phyloP scores from a whole-genome alignment of 1,284 basidiomycete genomes.

The Omphalotus olearius region DNA sequence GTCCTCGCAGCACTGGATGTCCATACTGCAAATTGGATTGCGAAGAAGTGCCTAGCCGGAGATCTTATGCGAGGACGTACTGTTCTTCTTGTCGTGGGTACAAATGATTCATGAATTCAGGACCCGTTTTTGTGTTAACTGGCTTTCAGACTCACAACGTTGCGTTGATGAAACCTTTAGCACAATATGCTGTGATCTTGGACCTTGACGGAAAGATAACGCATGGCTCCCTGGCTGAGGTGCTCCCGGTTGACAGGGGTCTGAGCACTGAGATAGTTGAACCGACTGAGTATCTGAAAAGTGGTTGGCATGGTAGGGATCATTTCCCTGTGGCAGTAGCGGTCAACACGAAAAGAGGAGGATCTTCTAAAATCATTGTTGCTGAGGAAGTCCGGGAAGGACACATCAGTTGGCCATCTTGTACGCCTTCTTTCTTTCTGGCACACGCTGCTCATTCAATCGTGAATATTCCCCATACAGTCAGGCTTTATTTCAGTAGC shows the following conservation, averaged over 20 bases:
- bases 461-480: slow-evolving; percentile 18
- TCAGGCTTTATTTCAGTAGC: slow-evolving; percentile 23
- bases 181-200: slow-evolving; percentile 60
- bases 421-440: slow-evolving; percentile 21
- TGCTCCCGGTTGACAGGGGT: slow-evolving; percentile 28
- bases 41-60: slow-evolving; percentile 73
- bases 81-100: slow-evolving; percentile 61
- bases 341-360: slow-evolving; percentile 15
- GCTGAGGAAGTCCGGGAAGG: slow-evolving; percentile 59
- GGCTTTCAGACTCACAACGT: slow-evolving; percentile 56
- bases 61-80: slow-evolving; percentile 67
- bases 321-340: not conserved
- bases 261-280: slow-evolving; percentile 30
- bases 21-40: slow-evolving; percentile 71
- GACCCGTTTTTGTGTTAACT: not conserved
- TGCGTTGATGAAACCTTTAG: slow-evolving; percentile 50
- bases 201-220: slow-evolving; percentile 40
- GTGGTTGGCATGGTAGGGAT: slow-evolving; percentile 35
- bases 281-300: slow-evolving; percentile 28
- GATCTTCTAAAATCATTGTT: slow-evolving; percentile 41
- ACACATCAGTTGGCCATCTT: slow-evolving; percentile 43
- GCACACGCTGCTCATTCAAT: slow-evolving; percentile 15
- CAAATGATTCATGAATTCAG: not conserved
- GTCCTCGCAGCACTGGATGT: slow-evolving; percentile 55
- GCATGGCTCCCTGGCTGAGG: slow-evolving; percentile 35